Evolutionary conservation across 345 rosid genomes (phyloP).

Genomic region (Punica granatum): DNA sequence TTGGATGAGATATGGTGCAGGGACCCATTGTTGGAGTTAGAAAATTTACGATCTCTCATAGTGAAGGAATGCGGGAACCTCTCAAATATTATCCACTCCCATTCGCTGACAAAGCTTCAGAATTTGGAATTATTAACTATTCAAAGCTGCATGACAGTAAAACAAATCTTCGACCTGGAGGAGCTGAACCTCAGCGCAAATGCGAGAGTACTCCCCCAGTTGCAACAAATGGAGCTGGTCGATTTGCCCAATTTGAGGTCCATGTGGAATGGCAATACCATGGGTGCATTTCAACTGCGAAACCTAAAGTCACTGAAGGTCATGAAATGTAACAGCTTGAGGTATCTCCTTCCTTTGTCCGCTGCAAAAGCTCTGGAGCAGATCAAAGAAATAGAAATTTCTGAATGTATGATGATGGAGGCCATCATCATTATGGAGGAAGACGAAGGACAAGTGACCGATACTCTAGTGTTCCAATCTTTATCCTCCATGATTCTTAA

Average conservation of each 20-base stretch:
- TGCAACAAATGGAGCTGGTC: background rate
- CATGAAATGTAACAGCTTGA: background rate
- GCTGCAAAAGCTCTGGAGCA: slow-evolving; percentile 8
- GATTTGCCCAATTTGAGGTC: background rate
- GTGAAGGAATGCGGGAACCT: background rate
- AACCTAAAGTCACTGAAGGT: slow-evolving; percentile 7
- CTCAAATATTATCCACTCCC: slow-evolving; percentile 9
- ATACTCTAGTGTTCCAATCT: slow-evolving; percentile 8
- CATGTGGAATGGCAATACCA: slow-evolving; percentile 4
- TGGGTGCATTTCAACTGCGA: background rate
- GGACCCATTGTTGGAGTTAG: background rate
- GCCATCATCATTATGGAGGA: background rate
- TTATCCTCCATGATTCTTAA: background rate
- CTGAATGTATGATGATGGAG: background rate
- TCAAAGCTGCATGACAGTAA: background rate
- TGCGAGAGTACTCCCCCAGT: accelerated
- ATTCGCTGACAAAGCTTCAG: accelerated
- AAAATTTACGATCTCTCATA: slow-evolving; percentile 4
- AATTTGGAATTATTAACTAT: background rate
- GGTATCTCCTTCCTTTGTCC: slow-evolving; percentile 11
- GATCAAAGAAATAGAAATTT: background rate
- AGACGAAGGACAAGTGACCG: background rate
- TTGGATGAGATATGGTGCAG: slow-evolving; percentile 1
- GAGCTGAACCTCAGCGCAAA: accelerated
- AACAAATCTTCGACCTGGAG: background rate